Conservation (phyloP, 2,329 filamentous ascomycete species). For the Colletotrichum coccodes region DNA sequence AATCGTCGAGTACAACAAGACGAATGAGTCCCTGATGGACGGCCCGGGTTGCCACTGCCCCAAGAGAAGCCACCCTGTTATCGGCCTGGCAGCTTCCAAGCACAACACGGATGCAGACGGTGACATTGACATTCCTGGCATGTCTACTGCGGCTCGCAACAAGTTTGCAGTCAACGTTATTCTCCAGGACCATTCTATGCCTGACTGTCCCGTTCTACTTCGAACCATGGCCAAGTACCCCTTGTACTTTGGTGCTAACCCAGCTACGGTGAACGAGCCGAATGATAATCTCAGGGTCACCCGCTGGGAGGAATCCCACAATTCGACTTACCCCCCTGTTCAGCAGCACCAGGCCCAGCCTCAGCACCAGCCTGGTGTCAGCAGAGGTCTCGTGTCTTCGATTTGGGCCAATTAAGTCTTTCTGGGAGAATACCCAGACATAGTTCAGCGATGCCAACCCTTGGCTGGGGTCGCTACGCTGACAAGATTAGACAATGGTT, state of each 20-base stretch:
- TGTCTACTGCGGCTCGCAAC: not conserved
- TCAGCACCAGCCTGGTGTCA: not conserved
- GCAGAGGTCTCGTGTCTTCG: constrained; percentile 6
- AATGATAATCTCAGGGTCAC: constrained; percentile 4
- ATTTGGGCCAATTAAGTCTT: constrained; percentile 3
- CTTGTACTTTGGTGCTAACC: constrained; percentile 17
- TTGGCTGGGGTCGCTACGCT: not conserved
- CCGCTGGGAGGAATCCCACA: not conserved
- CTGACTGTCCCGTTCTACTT: constrained; percentile 19
- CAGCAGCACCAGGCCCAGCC: not conserved
- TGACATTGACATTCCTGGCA: not conserved
- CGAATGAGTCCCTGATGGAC: not conserved
- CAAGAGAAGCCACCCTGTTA: constrained; percentile 8
- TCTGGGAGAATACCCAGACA: not conserved
- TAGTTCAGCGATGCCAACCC: not conserved
- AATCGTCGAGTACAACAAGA: not conserved
- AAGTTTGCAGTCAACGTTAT: constrained; percentile 24
- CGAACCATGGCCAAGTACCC: not conserved
- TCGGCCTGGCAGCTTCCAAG: constrained; percentile 1
- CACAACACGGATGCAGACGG: constrained; percentile 5
- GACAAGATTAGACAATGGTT: not conserved
- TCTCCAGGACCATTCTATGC: not conserved
- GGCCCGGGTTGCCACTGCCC: not conserved
- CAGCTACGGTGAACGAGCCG: not conserved
- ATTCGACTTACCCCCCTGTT: not conserved